A percentile compares a stretch with the other conserved stretches of the same genome.
Conservation (phyloP, 208 protist species). For the Leishmania aethiopica region DNA sequence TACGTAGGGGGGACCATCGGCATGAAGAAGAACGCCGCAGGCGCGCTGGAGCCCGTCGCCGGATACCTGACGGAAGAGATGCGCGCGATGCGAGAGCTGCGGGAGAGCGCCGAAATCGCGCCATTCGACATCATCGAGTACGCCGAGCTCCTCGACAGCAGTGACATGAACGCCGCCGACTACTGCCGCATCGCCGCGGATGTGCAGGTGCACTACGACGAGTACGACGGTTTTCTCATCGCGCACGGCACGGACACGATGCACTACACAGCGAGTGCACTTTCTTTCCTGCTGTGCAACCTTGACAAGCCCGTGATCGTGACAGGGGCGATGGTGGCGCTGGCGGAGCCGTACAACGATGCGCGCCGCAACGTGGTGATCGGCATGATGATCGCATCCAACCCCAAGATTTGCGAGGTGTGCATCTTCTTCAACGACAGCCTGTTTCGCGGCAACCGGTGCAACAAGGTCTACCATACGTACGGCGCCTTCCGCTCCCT, state of each 20-base stretch:
- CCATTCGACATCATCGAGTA: slow-evolving; percentile 86
- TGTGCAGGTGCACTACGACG: slow-evolving; percentile 75
- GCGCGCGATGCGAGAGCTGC: slow-evolving; percentile 62
- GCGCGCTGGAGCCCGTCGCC: slow-evolving; percentile 61
- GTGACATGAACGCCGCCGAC: slow-evolving; percentile 72
- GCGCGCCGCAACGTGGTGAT: slow-evolving; percentile 83
- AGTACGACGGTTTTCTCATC: slow-evolving; percentile 97
- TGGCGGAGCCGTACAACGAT: slow-evolving; percentile 91
- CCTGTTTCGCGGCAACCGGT: slow-evolving; percentile 94
- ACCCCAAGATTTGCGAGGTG: slow-evolving; percentile 92
- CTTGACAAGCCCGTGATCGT: slow-evolving; percentile 96
- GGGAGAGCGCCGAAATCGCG: slow-evolving; percentile 42
- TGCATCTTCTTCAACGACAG: slow-evolving; percentile 95
- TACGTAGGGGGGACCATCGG: slow-evolving; percentile 92
- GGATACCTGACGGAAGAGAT: slow-evolving; percentile 79
- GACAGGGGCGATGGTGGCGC: slow-evolving; percentile 94
- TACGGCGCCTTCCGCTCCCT: slow-evolving; percentile 90
- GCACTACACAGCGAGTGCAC: slow-evolving; percentile 95
- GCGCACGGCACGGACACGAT: slow-evolving; percentile 98
- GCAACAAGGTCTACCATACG: slow-evolving; percentile 80
- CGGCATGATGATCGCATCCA: slow-evolving; percentile 85
- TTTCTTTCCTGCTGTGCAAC: slow-evolving; percentile 97
- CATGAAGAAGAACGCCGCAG: slow-evolving; percentile 79
- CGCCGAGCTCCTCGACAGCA: slow-evolving; percentile 82
- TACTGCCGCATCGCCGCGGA: slow-evolving; percentile 84